A percentile compares a stretch with the other conserved stretches of the same genome.
phyloP scores from a whole-genome alignment of 176 grass and related monocot genomes.

The Phoenix roebelenii region DNA sequence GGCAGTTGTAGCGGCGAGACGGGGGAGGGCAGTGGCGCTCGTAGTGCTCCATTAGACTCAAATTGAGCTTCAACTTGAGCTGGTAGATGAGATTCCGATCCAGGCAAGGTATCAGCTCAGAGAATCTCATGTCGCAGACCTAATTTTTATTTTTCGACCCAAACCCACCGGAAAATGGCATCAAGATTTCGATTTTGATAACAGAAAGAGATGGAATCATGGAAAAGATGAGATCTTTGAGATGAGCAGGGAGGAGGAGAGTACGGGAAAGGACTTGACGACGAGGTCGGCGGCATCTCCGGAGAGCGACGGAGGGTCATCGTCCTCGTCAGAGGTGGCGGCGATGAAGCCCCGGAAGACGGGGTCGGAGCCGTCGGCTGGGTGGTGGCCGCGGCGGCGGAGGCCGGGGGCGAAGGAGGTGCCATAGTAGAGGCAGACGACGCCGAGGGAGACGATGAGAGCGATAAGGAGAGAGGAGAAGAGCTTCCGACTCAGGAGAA shows the following conservation, averaged over 20 bases:
- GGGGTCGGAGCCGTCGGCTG: background rate
- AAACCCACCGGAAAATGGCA: background rate
- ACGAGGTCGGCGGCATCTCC: background rate
- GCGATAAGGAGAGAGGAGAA: constrained; percentile 44
- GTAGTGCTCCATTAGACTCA: constrained; percentile 78
- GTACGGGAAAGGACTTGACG: constrained; percentile 28
- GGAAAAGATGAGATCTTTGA: background rate
- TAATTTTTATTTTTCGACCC: constrained; percentile 7
- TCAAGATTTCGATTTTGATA: constrained; percentile 3
- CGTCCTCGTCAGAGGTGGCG: background rate
- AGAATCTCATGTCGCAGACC: constrained; percentile 54
- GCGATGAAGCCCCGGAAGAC: background rate
- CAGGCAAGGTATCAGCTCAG: constrained; percentile 69
- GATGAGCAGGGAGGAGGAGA: background rate
- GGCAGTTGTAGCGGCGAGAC: constrained; percentile 53
- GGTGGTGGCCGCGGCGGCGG: constrained; percentile 27
- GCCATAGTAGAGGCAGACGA: constrained; percentile 82
- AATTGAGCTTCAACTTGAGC: constrained; percentile 53
- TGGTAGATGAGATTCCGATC: constrained; percentile 54
- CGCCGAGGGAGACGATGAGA: constrained; percentile 41
- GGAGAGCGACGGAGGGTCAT: constrained; percentile 3
- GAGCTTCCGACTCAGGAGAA: constrained; percentile 20
- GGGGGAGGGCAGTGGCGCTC: constrained; percentile 64
- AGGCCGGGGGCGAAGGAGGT: constrained; percentile 35
- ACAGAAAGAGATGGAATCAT: background rate